These are phyloP conservation scores for Aspergillus luchuensis DNA, from an alignment of 2,329 filamentous ascomycete genomes.

Conservation along the genomic window DNA sequence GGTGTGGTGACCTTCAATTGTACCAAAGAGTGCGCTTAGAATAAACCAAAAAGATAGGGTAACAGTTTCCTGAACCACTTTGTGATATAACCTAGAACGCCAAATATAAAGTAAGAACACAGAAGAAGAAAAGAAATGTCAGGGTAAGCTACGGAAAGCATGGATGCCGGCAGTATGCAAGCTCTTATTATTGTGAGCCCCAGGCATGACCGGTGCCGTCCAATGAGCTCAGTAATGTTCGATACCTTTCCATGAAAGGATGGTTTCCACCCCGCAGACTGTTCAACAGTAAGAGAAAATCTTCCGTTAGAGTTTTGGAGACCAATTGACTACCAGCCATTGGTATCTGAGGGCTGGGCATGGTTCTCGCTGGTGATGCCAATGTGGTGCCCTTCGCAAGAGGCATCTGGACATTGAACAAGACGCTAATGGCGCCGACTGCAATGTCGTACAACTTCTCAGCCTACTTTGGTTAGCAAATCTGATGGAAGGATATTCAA, in stretches of 20 bases:
- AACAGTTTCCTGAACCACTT: background rate
- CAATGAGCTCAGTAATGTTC: slow-evolving; percentile 30
- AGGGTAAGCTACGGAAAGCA: background rate
- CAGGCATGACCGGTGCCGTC: slow-evolving; percentile 25
- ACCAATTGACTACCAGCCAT: slow-evolving; percentile 10
- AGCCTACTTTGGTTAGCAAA: slow-evolving; percentile 24
- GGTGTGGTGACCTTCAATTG: no score
- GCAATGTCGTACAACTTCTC: slow-evolving; percentile 47
- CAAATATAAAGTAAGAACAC: background rate
- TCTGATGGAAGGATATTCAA: background rate
- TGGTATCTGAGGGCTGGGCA: slow-evolving; percentile 3
- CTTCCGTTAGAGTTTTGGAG: slow-evolving; percentile 29
- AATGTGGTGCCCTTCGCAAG: slow-evolving; percentile 18
- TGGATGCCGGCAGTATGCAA: slow-evolving; percentile 1
- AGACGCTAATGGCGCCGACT: slow-evolving; percentile 33
- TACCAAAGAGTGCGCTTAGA: background rate
- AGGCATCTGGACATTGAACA: slow-evolving; percentile 30
- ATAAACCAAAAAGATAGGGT: background rate
- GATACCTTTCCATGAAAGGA: slow-evolving; percentile 38
- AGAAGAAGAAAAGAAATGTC: background rate
- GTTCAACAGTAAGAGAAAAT: slow-evolving; percentile 35
- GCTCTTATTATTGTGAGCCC: slow-evolving; percentile 19
- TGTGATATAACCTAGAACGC: background rate
- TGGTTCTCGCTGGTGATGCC: slow-evolving; percentile 1
- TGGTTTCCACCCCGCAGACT: slow-evolving; percentile 41